Conservation (phyloP, 768 basidiomycete genomes). For the Coprinopsis strossmayeri region DNA sequence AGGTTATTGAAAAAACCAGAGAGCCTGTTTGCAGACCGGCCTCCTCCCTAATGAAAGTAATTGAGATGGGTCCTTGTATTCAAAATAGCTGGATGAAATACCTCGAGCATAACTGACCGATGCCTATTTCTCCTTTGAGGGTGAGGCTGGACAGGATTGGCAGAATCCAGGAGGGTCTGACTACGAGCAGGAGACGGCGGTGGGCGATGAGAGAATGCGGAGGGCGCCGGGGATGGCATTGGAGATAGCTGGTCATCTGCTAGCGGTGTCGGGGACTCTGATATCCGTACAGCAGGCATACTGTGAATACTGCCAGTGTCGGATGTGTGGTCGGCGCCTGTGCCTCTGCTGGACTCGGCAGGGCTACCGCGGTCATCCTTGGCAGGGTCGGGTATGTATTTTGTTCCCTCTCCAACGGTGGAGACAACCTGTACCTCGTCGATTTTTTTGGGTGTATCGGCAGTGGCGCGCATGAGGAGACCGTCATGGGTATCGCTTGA, state of each 20-base stretch:
- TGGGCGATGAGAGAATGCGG: slow-evolving; percentile 21
- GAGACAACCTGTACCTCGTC: slow-evolving; percentile 18
- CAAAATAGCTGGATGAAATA: slow-evolving; percentile 23
- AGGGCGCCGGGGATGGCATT: slow-evolving; percentile 17
- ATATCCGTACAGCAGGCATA: slow-evolving; percentile 50
- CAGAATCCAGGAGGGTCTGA: slow-evolving; percentile 22
- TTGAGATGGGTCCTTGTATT: slow-evolving; percentile 4
- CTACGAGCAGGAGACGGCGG: slow-evolving; percentile 26
- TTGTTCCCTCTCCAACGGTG: slow-evolving; percentile 16
- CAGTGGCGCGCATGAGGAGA: slow-evolving; percentile 26
- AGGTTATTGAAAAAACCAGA: slow-evolving; percentile 83
- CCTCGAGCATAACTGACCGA: slow-evolving; percentile 50
- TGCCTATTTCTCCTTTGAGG: slow-evolving; percentile 37
- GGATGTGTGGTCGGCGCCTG: slow-evolving; percentile 28
- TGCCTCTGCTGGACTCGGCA: slow-evolving; percentile 19
- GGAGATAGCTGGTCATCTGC: slow-evolving; percentile 25
- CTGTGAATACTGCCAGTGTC: slow-evolving; percentile 56
- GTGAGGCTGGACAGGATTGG: slow-evolving; percentile 16
- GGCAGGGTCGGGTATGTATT: slow-evolving; percentile 19
- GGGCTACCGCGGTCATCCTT: slow-evolving; percentile 20
- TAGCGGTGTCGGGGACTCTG: slow-evolving; percentile 25
- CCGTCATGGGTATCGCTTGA: slow-evolving; percentile 32
- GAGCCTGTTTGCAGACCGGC: slow-evolving; percentile 63
- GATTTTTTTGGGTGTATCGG: slow-evolving; percentile 15
- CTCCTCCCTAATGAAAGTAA: slow-evolving; percentile 21